These are phyloP conservation scores for Pseudoneurospora amorphoporcata DNA, from an alignment of 495 filamentous ascomycete genomes.

Conservation along the genomic window DNA sequence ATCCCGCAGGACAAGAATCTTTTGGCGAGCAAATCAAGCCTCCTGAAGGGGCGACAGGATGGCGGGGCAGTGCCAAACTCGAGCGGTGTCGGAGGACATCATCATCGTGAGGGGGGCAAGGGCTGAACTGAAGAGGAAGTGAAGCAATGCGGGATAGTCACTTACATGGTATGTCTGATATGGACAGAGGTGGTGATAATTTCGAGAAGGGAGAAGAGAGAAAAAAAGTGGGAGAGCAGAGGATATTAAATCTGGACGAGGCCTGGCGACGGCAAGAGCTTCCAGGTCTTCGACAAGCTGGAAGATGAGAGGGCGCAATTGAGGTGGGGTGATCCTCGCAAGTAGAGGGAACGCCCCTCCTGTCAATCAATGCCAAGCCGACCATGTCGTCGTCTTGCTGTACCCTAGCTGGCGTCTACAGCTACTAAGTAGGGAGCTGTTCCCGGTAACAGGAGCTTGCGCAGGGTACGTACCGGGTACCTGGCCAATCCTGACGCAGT, in stretches of 20 bases:
- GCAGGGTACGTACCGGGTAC: background rate
- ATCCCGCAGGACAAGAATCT: slow-evolving; percentile 14
- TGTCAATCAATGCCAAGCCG: slow-evolving; percentile 15
- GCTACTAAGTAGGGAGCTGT: background rate
- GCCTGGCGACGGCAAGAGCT: slow-evolving; percentile 12
- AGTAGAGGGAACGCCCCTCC: slow-evolving; percentile 8
- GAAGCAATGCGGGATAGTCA: background rate
- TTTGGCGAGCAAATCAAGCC: background rate
- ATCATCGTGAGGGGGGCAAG: background rate
- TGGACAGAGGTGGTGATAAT: background rate
- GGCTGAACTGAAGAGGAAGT: background rate
- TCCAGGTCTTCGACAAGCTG: slow-evolving; percentile 6
- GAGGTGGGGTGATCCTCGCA: slow-evolving; percentile 21
- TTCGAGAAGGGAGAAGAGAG: slow-evolving; percentile 1
- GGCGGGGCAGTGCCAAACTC: background rate
- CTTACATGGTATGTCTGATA: slow-evolving; percentile 6
- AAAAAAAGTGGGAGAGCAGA: background rate
- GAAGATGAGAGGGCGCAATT: slow-evolving; percentile 16
- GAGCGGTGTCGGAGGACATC: background rate
- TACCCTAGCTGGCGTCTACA: background rate
- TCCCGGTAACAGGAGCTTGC: background rate
- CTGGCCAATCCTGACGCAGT: background rate
- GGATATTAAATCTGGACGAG: background rate
- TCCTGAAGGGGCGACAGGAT: background rate
- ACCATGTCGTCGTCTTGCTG: background rate